Conservation (phyloP, 1,139 yeast genomes). For the Ogataea hybrid region DNA sequence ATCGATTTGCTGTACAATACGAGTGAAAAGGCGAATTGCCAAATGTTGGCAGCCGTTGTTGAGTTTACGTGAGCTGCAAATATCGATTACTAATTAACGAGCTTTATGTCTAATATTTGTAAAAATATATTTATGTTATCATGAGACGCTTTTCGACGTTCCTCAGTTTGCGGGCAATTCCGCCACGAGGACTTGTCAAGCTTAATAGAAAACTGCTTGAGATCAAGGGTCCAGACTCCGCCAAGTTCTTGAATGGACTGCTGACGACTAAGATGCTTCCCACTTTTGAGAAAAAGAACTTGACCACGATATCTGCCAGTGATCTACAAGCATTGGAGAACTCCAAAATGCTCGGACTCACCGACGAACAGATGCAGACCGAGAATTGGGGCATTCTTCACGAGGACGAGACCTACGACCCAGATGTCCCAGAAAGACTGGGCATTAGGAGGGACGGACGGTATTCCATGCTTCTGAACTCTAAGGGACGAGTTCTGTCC, state of each 20-base stretch:
- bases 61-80: too few species aligned
- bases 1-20: too few species aligned
- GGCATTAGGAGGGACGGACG: conserved; percentile 62
- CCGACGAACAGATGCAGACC: conserved; percentile 39
- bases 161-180: background rate
- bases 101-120: background rate
- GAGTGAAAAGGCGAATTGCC: too few species aligned
- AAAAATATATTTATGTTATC: conserved; percentile 1
- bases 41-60: too few species aligned
- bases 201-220: conserved; percentile 42
- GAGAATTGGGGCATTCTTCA: conserved; percentile 73
- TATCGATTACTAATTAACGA: too few species aligned
- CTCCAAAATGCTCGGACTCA: conserved; percentile 21
- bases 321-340: conserved; percentile 35
- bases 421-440: conserved; percentile 20
- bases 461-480: conserved; percentile 70
- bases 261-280: conserved; percentile 73
- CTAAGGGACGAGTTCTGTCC: conserved; percentile 78
- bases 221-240: conserved; percentile 71
- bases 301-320: conserved; percentile 56
- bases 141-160: conserved; percentile 5
- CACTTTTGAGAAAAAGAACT: conserved; percentile 58
- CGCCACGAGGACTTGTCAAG: conserved; percentile 1
- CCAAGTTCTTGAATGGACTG: conserved; percentile 82
- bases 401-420: conserved; percentile 43